Base-by-base conservation (phyloP, 176 grass and related monocot species). In the Carex myosuroides region DNA sequence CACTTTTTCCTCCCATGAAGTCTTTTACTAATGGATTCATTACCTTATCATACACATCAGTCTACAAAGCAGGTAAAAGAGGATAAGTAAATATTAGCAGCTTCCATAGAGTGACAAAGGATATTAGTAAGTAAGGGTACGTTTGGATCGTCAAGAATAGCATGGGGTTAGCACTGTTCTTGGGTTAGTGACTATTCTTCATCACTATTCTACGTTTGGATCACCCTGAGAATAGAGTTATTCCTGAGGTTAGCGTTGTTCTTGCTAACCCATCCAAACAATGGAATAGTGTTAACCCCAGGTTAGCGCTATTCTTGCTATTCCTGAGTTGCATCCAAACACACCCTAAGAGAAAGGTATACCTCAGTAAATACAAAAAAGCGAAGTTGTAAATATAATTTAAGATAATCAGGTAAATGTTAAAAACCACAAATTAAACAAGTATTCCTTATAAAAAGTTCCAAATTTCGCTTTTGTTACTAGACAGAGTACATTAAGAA, bases 1-100 rank as follows among this genome's bases (percentile, higher is more conserved):
- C 80, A 26, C 84, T 92, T 84, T 92, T 97, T 87, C 90, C 90
- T 42, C 85, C 84, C 76, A 94, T n/a, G 44, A 97, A 97, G 29
- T 90, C 94, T 16, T 88, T 84, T 81, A 97, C 79, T 22, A 97
- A 68, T 2, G 94, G 90, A 56, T 88, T 81, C 92, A 94, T 92
- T 46, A 92, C 94, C 81, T 88, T 88, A 32, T 56, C 17, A 67
- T 85, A 97, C 65, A 97, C 54, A 62, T 97, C 90, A 81, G 78
- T 82, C 94, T 97, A 81, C 67, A 77, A 53, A 71, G 65, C 65
- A n/a, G 67, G 78, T 41, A 76, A 46, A 61, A 60, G 32, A 42
- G 83, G 30, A 54, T 57, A 33, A 67, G 42, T 59, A 48, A 30
- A 58, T 77, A 74, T 75, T 57, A 10, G 48, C 72, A 55, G 46